A percentile compares a stretch with the other conserved stretches of the same genome.
Conservation (phyloP, 805 yeast species). For the Candida sithepensis region DNA sequence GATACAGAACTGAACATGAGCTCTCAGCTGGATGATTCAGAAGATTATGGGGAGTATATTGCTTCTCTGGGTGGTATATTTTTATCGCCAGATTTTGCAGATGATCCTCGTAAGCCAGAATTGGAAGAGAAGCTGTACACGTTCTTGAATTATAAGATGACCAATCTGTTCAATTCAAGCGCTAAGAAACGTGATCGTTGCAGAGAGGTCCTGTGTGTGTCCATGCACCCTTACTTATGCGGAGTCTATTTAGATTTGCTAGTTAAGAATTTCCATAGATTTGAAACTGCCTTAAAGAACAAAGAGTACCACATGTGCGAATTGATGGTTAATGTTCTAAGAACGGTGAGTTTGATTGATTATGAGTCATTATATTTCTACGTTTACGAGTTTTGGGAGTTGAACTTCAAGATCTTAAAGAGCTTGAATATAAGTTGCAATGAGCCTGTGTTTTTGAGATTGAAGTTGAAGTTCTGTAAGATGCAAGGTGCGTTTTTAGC, state of each 20-base stretch:
- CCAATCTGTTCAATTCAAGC: constrained; percentile 23
- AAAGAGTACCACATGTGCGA: constrained; percentile 28
- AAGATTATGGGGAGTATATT: constrained; percentile 60
- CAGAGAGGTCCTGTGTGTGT: constrained; percentile 57
- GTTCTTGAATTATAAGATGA: constrained; percentile 23
- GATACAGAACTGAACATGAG: neutral
- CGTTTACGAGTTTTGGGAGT: constrained; percentile 25
- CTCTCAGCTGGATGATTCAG: constrained; percentile 8
- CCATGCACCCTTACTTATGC: constrained; percentile 44
- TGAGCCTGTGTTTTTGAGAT: constrained; percentile 23
- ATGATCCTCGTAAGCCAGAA: constrained; percentile 25
- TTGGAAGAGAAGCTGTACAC: constrained; percentile 24
- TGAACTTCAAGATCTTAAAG: constrained; percentile 22
- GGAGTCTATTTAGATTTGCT: constrained; percentile 22
- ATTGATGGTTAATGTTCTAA: constrained; percentile 24
- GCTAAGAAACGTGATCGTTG: constrained; percentile 57
- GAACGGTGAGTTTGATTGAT: constrained; percentile 26
- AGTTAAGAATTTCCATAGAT: constrained; percentile 18
- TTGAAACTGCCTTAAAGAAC: constrained; percentile 20
- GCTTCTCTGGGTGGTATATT: constrained; percentile 70
- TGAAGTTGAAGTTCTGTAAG: constrained; percentile 31
- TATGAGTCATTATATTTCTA: constrained; percentile 24
- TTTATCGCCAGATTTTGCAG: constrained; percentile 30
- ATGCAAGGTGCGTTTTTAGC: constrained; percentile 26
- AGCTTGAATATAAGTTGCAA: constrained; percentile 18